These are phyloP conservation scores for Kodamaea kaohsiungensis DNA, from an alignment of 805 yeast species.

Conservation along the genomic window DNA sequence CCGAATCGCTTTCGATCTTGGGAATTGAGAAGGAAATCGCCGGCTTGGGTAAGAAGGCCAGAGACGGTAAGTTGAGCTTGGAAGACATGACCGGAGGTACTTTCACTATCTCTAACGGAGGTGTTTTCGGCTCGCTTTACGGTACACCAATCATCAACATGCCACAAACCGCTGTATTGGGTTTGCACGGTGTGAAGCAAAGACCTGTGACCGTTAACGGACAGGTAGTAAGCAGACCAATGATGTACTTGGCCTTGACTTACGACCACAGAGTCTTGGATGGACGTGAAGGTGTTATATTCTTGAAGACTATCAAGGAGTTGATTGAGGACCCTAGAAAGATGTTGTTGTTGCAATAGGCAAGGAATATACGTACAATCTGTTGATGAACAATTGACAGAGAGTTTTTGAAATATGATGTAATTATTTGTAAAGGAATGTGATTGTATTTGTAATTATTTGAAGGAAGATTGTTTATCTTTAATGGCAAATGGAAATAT, in stretches of 20 bases:
- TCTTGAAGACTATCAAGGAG: constrained; percentile 95
- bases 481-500: too few relatives aligned
- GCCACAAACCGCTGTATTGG: constrained; percentile 98
- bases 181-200: constrained; percentile 96
- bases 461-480: too few relatives aligned
- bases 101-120: constrained; percentile 98
- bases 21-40: constrained; percentile 88
- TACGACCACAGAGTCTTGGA: constrained; percentile 98
- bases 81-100: constrained; percentile 99
- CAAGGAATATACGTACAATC: background rate
- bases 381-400: background rate
- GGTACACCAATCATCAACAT: constrained; percentile 98
- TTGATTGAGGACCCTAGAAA: constrained; percentile 98
- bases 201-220: constrained; percentile 97
- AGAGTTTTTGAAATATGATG: too few relatives aligned
- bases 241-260: constrained; percentile 99
- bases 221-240: constrained; percentile 94
- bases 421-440: too few relatives aligned
- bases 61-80: constrained; percentile 92
- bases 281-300: constrained; percentile 98
- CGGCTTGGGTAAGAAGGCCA: constrained; percentile 84
- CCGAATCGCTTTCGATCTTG: constrained; percentile 83
- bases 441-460: too few relatives aligned
- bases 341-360: constrained; percentile 61
- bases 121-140: constrained; percentile 95